Base-by-base conservation (phyloP, 345 rosid genomes). In the Salix arbutifolia region DNA sequence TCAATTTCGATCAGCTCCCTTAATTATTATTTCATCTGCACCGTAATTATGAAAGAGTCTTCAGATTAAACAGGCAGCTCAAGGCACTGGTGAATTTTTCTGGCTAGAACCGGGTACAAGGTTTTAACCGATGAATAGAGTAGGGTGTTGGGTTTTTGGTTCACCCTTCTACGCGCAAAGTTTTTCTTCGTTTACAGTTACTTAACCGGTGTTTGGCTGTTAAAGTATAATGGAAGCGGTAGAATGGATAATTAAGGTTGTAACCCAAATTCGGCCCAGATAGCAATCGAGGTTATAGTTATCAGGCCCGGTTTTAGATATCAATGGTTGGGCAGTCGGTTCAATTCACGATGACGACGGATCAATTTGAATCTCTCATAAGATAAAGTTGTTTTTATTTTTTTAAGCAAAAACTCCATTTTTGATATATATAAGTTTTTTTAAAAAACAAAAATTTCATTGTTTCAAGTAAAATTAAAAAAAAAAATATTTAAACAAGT, bases 221-320 rank as follows among this genome's bases (percentile, higher is more conserved):
- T 23, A 37, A 60, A 70, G 73, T 8, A n/a, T 46, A 16, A 3
- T 69, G 19, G 38, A 28, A 17, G 9, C 18, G 3, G 72, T 25
- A 16, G 23, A 14, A 5, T 37, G 23, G 23, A 37, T 52, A 19
- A 19, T 52, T 6, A 52, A 52, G 58, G 9, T 0, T 3, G 21
- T 52, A 19, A 19, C 58, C 23, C 60, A 46, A 12, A 46, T 14
- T 46, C 52, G 6, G 52, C 52, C 16, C 16, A 46, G 13, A 40
- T 40, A 8, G 37, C 37, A 10, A 4, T 10, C 46, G 13, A 42
- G 14, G 4, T 40, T 12, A 40, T 10, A 40, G 1, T 0, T 40
- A 11, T 10, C 13, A 40, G 0, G 12, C 4, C 4, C 3, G 0
- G 1, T 40, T 1, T 3, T 0, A 10, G 3, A 40, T 3, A 0